Conservation (phyloP, 2,329 filamentous ascomycete species). For the Alternaria metachromatica region DNA sequence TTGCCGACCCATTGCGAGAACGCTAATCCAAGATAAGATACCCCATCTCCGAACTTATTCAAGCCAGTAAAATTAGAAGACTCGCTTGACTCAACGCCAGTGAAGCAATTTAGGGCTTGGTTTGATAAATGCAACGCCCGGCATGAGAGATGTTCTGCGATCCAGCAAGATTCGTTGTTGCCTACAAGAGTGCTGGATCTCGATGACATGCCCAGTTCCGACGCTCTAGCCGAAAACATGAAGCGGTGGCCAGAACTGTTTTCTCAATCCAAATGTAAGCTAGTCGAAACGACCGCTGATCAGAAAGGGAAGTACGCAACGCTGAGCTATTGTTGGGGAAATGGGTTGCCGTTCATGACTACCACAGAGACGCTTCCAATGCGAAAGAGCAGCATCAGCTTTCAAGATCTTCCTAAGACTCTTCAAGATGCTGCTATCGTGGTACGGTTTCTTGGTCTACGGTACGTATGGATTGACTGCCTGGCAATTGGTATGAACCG, state of each 20-base stretch:
- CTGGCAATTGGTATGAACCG: background rate
- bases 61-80: background rate
- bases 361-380: background rate
- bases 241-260: background rate
- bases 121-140: background rate
- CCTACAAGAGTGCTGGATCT: constrained; percentile 6
- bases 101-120: background rate
- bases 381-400: constrained; percentile 4
- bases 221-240: background rate
- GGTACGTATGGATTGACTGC: constrained; percentile 11
- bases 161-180: background rate
- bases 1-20: background rate
- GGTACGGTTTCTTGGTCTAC: background rate
- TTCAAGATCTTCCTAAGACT: constrained; percentile 1
- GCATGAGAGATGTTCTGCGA: background rate
- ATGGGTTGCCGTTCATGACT: constrained; percentile 5
- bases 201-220: background rate
- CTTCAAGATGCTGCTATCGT: constrained; percentile 10
- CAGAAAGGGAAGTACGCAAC: constrained; percentile 1
- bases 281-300: background rate
- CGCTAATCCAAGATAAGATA: background rate
- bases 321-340: constrained; percentile 15
- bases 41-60: background rate
- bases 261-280: background rate
- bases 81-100: background rate